Evolutionary conservation across 129 eudicot species (phyloP), one percentile per base, ranked within the genome.

Genomic region (Artemisia tridentata): DNA sequence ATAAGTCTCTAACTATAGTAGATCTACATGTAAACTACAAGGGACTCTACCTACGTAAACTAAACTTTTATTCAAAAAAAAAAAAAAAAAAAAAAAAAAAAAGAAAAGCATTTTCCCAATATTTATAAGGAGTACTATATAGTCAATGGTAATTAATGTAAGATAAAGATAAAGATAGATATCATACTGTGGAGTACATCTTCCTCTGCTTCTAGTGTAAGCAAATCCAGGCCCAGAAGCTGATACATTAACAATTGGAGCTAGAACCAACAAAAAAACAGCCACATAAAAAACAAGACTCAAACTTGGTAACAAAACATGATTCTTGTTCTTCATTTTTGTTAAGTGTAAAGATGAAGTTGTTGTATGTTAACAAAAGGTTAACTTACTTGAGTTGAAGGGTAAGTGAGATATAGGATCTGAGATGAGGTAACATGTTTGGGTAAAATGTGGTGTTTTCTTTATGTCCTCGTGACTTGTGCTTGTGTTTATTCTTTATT

Each of bases 111-210:
- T 23, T 0, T 23, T 25, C 29, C 29, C 0, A 25, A 25, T 25
- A 25, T 25, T 3, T 2, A 2, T 25, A 25, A 25, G 0, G 29
- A 4, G 3, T 25, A 25, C 71, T 21, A 5, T 21, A 5, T 41
- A 9, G 23, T 27, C 69, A 34, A 34, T 34, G 43, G 8, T 5
- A 34, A 34, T 34, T 5, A 34, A 29, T 25, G 29, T 25, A 25
- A 18, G 7, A 55, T 18, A 1, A 55, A n/a, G 65, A 27, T 11
- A 60, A 60, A 52, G 68, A 38, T 34, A 58, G 20, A 46, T 41
- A 45, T 13, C 47, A 68, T 84, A 92, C 98, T 92, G 98, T 55
- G 98, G 96, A 54, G 96, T 86, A 89, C 98, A 92, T 72, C 82
- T 86, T 69, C 98, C 98, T 83, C 87, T 78, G 78, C 55, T 79